Conservation (phyloP, 1,284 basidiomycete genomes). For the Boletus sp. region DNA sequence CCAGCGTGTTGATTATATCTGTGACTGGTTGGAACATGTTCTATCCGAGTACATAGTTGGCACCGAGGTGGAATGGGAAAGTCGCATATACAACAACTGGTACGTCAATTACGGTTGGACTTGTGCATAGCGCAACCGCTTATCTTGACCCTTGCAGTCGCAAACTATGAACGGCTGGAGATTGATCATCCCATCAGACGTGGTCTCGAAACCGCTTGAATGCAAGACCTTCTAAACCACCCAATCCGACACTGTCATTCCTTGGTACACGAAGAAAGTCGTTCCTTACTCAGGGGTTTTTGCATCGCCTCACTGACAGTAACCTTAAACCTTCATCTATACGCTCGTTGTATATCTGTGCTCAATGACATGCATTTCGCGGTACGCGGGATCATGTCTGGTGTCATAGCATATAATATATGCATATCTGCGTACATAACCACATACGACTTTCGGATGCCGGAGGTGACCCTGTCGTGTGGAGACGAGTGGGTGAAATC, state of each 20-base stretch:
- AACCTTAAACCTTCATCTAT: not conserved
- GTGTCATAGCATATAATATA: conserved; percentile 25
- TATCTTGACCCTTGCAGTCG: conserved; percentile 10
- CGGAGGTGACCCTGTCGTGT: conserved; percentile 1
- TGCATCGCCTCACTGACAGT: not conserved
- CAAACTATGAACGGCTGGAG: not conserved
- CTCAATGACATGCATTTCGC: conserved; percentile 1
- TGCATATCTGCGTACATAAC: conserved; percentile 34
- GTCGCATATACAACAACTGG: conserved; percentile 28
- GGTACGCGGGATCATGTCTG: not conserved
- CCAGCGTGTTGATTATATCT: conserved; percentile 31
- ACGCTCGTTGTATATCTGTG: not conserved
- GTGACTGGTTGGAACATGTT: conserved; percentile 32
- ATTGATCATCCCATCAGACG: conserved; percentile 1
- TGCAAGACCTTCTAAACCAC: too few relatives aligned
- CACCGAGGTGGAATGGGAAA: conserved; percentile 33
- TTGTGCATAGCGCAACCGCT: not conserved
- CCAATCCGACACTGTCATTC: not conserved
- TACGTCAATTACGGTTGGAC: conserved; percentile 10
- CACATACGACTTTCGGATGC: conserved; percentile 15
- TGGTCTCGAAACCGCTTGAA: not conserved
- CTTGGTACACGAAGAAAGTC: conserved; percentile 1
- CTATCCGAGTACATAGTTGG: conserved; percentile 28
- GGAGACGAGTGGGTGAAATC: conserved; percentile 12
- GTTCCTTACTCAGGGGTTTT: conserved; percentile 3